Evolutionary conservation across 2,329 filamentous ascomycete genomes (phyloP), one percentile per base, ranked within the genome.

Genomic region (Colletotrichum magnum): DNA sequence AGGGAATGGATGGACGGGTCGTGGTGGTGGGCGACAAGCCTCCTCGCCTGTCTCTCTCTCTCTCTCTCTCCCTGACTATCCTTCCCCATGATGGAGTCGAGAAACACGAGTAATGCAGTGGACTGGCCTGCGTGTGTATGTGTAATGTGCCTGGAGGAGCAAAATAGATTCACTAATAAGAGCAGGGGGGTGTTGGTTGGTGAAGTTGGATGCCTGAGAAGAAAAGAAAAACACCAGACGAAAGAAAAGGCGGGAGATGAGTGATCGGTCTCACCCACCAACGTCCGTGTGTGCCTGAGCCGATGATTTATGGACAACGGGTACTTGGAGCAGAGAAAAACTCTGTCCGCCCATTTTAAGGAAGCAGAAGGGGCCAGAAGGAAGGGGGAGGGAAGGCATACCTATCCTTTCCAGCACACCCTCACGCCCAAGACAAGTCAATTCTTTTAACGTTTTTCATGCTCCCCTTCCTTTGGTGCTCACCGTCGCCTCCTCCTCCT

Each of bases 371-470:
- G n/a, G 36, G 15, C 12, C 10, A 18, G 58, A 68, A 41, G 16
- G 21, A 36, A 10, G 9, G 10, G 7, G 32, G 32, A 36, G 10
- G 32, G 10, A 56, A 45, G 45, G 16, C 48, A 45, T 32, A 28
- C 32, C 32, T 36, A 36, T 9, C 10, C 32, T 10, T 1, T 2
- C 32, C 50, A 52, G 16, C 39, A 66, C 66, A 69, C 66, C 66
- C 61, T 59, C 50, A 60, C 43, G 36, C 24, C 39, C 32, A 53
- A 69, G 51, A 66, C 61, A 51, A 54, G 32, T 62, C 21, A 43
- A 59, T 56, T 64, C 21, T 24, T 53, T 60, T 66, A 60, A 43
- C 48, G 26, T 69, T 59, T 69, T 66, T 69, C 54, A 60, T 66
- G 61, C 62, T 18, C 24, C 32, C 16, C 43, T 1, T 36, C 32